phyloP scores from a whole-genome alignment of 257 asterid species.

The Nicotiana knightiana region DNA sequence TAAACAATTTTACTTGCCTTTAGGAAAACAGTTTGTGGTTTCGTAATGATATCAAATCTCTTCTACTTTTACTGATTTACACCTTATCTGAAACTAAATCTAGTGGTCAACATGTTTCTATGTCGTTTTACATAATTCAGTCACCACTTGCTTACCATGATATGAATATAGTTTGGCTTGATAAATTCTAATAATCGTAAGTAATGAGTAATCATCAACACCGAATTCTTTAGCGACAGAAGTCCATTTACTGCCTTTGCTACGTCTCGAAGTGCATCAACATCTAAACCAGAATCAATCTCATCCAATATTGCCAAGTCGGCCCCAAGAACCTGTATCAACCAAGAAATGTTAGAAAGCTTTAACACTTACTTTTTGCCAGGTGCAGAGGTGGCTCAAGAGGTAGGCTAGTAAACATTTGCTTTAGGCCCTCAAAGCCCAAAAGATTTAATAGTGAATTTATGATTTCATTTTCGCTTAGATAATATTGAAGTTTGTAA shows the following conservation, averaged over 20 bases:
- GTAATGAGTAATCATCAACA: constrained; percentile 95
- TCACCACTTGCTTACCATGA: constrained; percentile 62
- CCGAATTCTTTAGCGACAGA: constrained; percentile 59
- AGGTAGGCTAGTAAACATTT: no score
- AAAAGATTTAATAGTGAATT: no score
- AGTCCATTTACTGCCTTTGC: constrained; percentile 83
- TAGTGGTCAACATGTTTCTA: neutral
- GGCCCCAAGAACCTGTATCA: constrained; percentile 90
- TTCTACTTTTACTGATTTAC: neutral
- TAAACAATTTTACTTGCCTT: neutral
- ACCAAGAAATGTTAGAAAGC: constrained; percentile 2
- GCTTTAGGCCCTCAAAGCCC: no score
- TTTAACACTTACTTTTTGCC: neutral
- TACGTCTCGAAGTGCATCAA: constrained; percentile 91
- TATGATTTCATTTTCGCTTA: no score
- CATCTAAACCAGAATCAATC: constrained; percentile 97
- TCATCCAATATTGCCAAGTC: constrained; percentile 87
- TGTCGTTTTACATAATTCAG: neutral
- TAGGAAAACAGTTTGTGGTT: neutral
- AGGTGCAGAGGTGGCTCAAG: neutral
- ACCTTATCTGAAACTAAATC: neutral
- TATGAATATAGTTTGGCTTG: constrained; percentile 69
- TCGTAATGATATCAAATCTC: neutral
- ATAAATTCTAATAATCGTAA: constrained; percentile 80
- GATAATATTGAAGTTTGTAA: no score